phyloP scores from a whole-genome alignment of 306 rosid genomes.

The Begonia fuchsioides region DNA sequence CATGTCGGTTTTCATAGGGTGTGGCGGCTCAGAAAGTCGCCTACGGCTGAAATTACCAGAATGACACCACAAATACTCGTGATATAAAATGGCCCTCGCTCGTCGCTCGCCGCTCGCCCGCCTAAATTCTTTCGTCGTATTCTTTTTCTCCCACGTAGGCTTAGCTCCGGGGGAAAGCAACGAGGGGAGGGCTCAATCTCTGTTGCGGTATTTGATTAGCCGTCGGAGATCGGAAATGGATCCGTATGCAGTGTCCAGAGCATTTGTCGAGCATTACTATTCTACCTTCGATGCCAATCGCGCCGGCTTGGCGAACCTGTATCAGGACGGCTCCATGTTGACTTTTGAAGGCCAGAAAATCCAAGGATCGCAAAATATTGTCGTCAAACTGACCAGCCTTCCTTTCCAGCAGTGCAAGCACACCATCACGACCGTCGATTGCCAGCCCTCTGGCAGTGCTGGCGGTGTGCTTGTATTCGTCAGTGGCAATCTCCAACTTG shows the following conservation, averaged over 20 bases:
- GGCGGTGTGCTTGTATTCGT: conserved; percentile 88
- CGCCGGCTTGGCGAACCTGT: conserved; percentile 25
- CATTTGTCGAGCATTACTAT: conserved; percentile 90
- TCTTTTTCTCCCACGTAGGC: not conserved
- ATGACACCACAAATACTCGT: not conserved
- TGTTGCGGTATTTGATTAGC: conserved; percentile 6
- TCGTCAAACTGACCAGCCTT: conserved; percentile 61
- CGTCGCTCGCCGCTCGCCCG: not conserved
- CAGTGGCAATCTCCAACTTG: conserved; percentile 83
- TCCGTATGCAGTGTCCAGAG: conserved; percentile 67
- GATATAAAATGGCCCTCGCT: not conserved
- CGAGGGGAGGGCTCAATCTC: not conserved
- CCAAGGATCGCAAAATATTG: conserved; percentile 58
- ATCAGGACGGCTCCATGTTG: conserved; percentile 75
- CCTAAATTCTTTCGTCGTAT: not conserved
- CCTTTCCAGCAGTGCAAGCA: conserved; percentile 95
- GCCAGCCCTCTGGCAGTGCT: conserved; percentile 68
- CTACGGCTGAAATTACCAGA: too few species aligned
- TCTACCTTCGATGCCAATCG: conserved; percentile 61
- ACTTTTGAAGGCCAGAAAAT: conserved; percentile 91
- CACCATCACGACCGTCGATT: conserved; percentile 69
- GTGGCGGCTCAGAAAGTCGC: too few species aligned
- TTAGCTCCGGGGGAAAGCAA: not conserved
- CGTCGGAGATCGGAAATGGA: conserved; percentile 31
- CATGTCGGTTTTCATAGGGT: too few species aligned